phyloP scores from a whole-genome alignment of 75 land plant species.

The Pinus taeda region DNA sequence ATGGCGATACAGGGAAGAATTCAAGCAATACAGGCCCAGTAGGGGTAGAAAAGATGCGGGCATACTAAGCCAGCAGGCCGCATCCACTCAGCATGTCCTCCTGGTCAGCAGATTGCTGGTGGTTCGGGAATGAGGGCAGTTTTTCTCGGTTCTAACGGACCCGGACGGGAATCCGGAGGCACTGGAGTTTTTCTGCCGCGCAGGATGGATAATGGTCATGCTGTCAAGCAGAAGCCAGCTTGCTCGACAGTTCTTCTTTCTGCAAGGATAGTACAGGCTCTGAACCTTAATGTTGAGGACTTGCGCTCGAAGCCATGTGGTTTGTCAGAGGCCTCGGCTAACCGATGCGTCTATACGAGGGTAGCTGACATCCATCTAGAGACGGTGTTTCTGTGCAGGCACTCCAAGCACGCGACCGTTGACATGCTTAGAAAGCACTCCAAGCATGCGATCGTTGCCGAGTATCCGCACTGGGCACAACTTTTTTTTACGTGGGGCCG shows the following conservation, averaged over 20 bases:
- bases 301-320: slow-evolving; percentile 17
- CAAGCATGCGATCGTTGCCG: too few species aligned
- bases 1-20: not conserved
- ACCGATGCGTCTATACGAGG: too few species aligned
- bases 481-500: too few species aligned
- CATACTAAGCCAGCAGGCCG: not conserved
- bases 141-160: slow-evolving; percentile 27
- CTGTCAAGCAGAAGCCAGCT: slow-evolving; percentile 5
- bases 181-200: slow-evolving; percentile 86
- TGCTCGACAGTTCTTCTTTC: slow-evolving; percentile 50
- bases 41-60: not conserved
- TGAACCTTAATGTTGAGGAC: slow-evolving; percentile 52
- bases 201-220: slow-evolving; percentile 9
- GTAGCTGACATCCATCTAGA: too few species aligned
- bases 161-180: slow-evolving; percentile 48
- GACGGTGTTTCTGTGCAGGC: too few species aligned
- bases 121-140: slow-evolving; percentile 43
- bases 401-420: too few species aligned
- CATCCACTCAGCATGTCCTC: not conserved
- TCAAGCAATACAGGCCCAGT: not conserved
- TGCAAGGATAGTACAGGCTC: slow-evolving; percentile 34
- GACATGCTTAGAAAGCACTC: too few species aligned
- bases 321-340: not conserved
- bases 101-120: not conserved
- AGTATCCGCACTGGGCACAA: too few species aligned